A percentile compares a stretch with the other conserved stretches of the same genome.
These are phyloP conservation scores for Ophiorrhiza pumila DNA, from an alignment of 257 asterid genomes.

Conservation along the genomic window DNA sequence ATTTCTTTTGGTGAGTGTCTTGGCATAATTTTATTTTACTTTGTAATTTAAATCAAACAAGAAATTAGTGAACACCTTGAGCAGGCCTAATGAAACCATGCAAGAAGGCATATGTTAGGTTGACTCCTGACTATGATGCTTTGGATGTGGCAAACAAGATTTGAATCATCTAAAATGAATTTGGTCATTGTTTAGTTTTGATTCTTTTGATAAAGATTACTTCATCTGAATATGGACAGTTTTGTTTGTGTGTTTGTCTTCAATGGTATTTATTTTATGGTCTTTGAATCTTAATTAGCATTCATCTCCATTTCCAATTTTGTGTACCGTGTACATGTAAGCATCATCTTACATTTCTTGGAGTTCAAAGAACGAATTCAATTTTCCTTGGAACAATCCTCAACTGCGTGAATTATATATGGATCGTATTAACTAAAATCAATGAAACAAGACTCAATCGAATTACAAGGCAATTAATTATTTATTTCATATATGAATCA, in stretches of 20 bases:
- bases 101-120: conserved; percentile 42
- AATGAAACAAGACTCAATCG: no score
- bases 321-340: background rate
- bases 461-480: no score
- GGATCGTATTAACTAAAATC: no score
- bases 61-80: no score
- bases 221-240: background rate
- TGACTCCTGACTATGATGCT: conserved; percentile 45
- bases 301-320: background rate
- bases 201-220: background rate
- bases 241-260: background rate
- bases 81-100: conserved; percentile 50
- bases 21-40: no score
- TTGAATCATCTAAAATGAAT: conserved; percentile 33
- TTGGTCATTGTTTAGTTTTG: background rate
- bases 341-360: background rate
- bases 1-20: no score
- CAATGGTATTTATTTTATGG: background rate
- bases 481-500: no score
- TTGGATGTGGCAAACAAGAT: conserved; percentile 49
- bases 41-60: no score
- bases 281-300: conserved; percentile 8
- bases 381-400: no score
- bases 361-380: no score
- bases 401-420: no score